Base-by-base conservation (phyloP, 164 flowering plant genomes). In the Vitis rupestris region DNA sequence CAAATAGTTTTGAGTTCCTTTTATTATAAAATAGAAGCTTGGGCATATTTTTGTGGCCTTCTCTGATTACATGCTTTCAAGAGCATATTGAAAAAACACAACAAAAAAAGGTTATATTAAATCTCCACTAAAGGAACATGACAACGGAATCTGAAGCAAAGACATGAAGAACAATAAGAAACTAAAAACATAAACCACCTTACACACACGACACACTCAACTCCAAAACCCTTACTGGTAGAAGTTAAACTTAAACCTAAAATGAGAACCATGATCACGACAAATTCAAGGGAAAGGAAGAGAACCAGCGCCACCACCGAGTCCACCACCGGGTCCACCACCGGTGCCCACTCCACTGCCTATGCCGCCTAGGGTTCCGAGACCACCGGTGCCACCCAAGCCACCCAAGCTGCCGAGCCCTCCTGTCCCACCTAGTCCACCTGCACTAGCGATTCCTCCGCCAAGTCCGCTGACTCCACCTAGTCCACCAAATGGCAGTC, bases 371-470 rank as follows among this genome's bases (percentile, higher is more conserved):
- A 37, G 44, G 12, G 75, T 77, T 4, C 16, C 66, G 0, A 68
- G 67, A 49, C 49, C 62, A 1, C 75, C 69, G 0, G 56, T 71
- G 23, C 1, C 23, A 19, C 23, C 23, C 23, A 19, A 19, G 12
- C 69, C 73, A 29, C 75, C 75, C 4, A 70, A 1, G 23, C 72
- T 72, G 0, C 70, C 70, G 9, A 10, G 13, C 2, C 77, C 80
- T 27, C 72, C 68, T 8, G 8, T 73, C 77, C 14, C 5, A 31
- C 14, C 72, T 68, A 68, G 13, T 8, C 77, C 81, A 9, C 16
- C 66, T 0, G 66, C 70, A 53, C 49, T 53, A 1, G 73, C 69
- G 0, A 55, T 73, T 15, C 66, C 78, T 16, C 57, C 73, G 2
- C 65, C 65, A 7, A 66, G 3, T 9, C 60, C 69, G 11, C 51